These are phyloP conservation scores for Bipolaris gigantea DNA, from an alignment of 2,329 filamentous ascomycete genomes.

Conservation along the genomic window DNA sequence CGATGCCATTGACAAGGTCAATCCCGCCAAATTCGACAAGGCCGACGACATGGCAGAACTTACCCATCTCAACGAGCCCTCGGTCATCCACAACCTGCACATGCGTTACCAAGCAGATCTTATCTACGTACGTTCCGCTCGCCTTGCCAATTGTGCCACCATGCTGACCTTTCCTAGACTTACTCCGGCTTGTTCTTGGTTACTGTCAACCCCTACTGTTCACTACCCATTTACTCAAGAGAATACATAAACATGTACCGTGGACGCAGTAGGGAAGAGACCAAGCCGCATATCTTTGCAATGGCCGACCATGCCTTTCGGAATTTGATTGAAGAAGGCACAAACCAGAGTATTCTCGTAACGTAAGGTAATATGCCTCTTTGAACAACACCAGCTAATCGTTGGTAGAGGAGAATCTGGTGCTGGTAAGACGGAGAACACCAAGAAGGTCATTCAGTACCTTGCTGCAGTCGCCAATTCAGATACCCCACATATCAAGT, in stretches of 20 bases:
- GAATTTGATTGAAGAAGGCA: conserved; percentile 90
- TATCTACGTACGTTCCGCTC: conserved; percentile 67
- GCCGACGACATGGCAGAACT: conserved; percentile 99
- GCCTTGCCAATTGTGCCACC: neutral
- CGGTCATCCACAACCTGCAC: conserved; percentile 94
- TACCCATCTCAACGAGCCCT: conserved; percentile 96
- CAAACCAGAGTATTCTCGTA: conserved; percentile 96
- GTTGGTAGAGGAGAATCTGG: conserved; percentile 77
- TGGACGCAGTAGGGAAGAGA: conserved; percentile 86
- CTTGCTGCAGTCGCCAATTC: conserved; percentile 89
- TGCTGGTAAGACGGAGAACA: conserved; percentile 98
- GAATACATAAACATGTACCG: conserved; percentile 99
- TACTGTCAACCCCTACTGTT: conserved; percentile 94
- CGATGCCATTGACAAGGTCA: conserved; percentile 96
- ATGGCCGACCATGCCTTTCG: conserved; percentile 97
- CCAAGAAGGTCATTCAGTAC: conserved; percentile 99
- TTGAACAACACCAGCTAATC: conserved; percentile 19
- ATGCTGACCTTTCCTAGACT: conserved; percentile 57
- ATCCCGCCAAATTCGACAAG: conserved; percentile 99
- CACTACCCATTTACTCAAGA: conserved; percentile 90
- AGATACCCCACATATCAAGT: conserved; percentile 66
- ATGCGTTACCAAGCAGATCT: conserved; percentile 94
- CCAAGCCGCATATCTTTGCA: conserved; percentile 94
- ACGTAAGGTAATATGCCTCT: conserved; percentile 57
- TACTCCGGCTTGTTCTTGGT: conserved; percentile 97